Evolutionary conservation across 2,329 filamentous ascomycete species (phyloP).

Genomic region (Colletotrichum musae): DNA sequence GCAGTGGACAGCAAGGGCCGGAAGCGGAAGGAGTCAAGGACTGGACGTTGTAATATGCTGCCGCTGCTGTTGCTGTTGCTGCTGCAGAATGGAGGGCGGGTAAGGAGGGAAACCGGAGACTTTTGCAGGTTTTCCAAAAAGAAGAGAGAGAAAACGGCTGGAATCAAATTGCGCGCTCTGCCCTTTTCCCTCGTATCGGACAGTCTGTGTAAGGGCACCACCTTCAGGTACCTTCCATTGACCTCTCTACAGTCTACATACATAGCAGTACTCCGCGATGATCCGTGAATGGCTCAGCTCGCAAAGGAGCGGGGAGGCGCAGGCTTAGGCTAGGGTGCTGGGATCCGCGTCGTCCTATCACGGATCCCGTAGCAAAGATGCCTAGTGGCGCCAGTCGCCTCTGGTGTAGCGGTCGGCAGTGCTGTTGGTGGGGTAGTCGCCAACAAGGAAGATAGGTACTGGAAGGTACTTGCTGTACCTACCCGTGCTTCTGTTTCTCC

Average conservation of each 20-base stretch:
- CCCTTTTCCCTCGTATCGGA: constrained; percentile 30
- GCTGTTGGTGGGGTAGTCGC: constrained; percentile 32
- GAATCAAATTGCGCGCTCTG: constrained; percentile 6
- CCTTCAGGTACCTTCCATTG: too few species aligned
- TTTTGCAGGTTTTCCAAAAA: constrained; percentile 11
- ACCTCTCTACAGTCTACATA: too few species aligned
- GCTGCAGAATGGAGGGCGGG: background rate
- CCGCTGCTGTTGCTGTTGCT: too few species aligned
- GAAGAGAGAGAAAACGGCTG: constrained; percentile 11
- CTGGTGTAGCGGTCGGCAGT: constrained; percentile 31
- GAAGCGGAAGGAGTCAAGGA: constrained; percentile 15
- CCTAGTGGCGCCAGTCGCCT: constrained; percentile 21
- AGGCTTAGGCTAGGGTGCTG: constrained; percentile 11
- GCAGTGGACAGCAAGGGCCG: constrained; percentile 12
- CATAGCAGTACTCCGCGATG: too few species aligned
- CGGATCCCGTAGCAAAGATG: background rate
- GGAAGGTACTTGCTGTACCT: background rate
- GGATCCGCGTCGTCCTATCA: constrained; percentile 35
- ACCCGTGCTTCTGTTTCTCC: too few species aligned
- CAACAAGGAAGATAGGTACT: background rate
- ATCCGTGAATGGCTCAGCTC: constrained; percentile 32
- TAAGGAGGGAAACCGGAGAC: background rate
- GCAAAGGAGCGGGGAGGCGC: constrained; percentile 37
- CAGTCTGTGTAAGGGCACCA: background rate
- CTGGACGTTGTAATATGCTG: too few species aligned